These are phyloP conservation scores for Colletotrichum melonis DNA, from an alignment of 2,329 filamentous ascomycete genomes.

Conservation along the genomic window DNA sequence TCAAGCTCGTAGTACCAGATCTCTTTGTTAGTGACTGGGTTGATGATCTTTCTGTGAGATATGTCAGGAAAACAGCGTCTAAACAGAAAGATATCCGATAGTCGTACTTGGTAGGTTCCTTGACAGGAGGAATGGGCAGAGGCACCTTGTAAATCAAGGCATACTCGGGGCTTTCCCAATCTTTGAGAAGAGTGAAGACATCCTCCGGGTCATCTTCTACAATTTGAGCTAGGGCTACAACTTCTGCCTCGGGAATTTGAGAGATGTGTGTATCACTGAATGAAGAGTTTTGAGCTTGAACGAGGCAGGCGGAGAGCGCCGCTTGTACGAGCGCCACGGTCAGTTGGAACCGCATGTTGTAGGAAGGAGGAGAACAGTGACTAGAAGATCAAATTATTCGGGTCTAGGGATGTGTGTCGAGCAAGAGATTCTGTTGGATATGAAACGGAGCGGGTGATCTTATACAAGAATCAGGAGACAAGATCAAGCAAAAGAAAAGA, in stretches of 20 bases:
- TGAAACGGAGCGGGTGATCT: too few species aligned
- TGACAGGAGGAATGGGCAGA: slow-evolving; percentile 57
- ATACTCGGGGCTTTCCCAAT: slow-evolving; percentile 39
- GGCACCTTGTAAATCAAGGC: slow-evolving; percentile 42
- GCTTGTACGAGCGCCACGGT: not conserved
- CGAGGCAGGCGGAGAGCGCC: not conserved
- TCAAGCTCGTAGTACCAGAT: slow-evolving; percentile 51
- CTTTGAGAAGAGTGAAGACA: slow-evolving; percentile 22
- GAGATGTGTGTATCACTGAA: slow-evolving; percentile 11
- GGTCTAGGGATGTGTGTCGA: too few species aligned
- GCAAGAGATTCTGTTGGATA: too few species aligned
- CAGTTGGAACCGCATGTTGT: slow-evolving; percentile 10
- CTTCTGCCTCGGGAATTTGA: slow-evolving; percentile 4
- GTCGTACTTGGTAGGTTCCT: slow-evolving; percentile 51
- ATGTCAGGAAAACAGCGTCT: not conserved
- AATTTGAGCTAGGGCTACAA: slow-evolving; percentile 11
- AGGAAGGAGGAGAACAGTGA: too few species aligned
- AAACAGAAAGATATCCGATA: slow-evolving; percentile 24
- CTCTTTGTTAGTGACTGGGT: slow-evolving; percentile 46
- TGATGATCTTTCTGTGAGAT: slow-evolving; percentile 43
- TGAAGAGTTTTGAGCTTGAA: slow-evolving; percentile 18
- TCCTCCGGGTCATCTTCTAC: slow-evolving; percentile 20
- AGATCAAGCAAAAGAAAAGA: too few species aligned
- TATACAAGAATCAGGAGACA: too few species aligned
- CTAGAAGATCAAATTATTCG: too few species aligned